Conservation (phyloP, 148 eudicot genomes). For the Agrostemma githago region DNA sequence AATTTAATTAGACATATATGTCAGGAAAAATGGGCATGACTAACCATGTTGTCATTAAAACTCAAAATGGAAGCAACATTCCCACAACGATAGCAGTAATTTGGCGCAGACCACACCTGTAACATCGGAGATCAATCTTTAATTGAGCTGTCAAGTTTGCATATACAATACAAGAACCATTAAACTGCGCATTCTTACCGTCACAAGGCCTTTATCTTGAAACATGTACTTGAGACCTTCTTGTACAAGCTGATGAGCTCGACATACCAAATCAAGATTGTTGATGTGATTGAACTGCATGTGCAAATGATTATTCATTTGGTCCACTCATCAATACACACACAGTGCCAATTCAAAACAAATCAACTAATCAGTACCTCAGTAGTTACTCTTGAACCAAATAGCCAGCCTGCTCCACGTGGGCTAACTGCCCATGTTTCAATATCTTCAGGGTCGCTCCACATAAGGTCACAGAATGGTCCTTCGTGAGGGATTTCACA, state of each 20-base stretch:
- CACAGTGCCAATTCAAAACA: not conserved
- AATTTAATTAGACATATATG: not conserved
- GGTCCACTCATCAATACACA: conserved; percentile 15
- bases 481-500: conserved; percentile 99
- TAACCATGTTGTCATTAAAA: conserved; percentile 96
- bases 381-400: conserved; percentile 95
- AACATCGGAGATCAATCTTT: conserved; percentile 20
- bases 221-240: conserved; percentile 99
- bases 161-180: conserved; percentile 17
- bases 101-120: conserved; percentile 99
- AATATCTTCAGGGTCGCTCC: conserved; percentile 99
- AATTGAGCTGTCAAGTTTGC: not conserved
- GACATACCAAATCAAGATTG: conserved; percentile 95
- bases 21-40: conserved; percentile 5
- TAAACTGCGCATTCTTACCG: conserved; percentile 43
- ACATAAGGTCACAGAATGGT: conserved; percentile 98
- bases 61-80: conserved; percentile 98
- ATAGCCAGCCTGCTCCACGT: conserved; percentile 99
- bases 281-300: conserved; percentile 96
- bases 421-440: conserved; percentile 99
- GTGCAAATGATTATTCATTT: not conserved
- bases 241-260: conserved; percentile 99
- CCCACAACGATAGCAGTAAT: conserved; percentile 99
- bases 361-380: conserved; percentile 46
- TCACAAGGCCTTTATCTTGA: conserved; percentile 99